phyloP scores from a whole-genome alignment of 2,329 filamentous ascomycete species.

The Plectosphaerella sp. region DNA sequence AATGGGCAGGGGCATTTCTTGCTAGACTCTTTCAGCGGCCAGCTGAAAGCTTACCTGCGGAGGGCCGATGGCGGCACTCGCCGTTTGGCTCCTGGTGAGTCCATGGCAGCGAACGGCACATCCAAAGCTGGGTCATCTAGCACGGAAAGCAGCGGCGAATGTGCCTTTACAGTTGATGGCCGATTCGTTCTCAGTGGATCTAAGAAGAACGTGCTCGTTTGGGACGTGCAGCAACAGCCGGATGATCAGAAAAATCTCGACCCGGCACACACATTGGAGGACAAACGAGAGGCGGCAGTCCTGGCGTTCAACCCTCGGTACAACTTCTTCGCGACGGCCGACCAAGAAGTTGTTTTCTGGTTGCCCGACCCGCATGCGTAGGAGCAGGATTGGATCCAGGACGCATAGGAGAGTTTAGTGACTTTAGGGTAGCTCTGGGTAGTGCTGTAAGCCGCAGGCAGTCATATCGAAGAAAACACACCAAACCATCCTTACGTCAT shows the following conservation, averaged over 20 bases:
- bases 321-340: slow-evolving; percentile 87
- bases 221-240: slow-evolving; percentile 67
- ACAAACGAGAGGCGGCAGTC: slow-evolving; percentile 65
- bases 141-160: slow-evolving; percentile 66
- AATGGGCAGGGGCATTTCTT: slow-evolving; percentile 83
- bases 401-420: too few relatives aligned
- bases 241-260: slow-evolving; percentile 55
- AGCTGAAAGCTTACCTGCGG: slow-evolving; percentile 68
- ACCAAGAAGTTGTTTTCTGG: slow-evolving; percentile 80
- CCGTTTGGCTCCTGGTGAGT: slow-evolving; percentile 50
- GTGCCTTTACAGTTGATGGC: slow-evolving; percentile 85
- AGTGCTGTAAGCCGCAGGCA: too few relatives aligned
- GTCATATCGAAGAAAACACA: too few relatives aligned
- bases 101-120: slow-evolving; percentile 27
- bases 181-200: slow-evolving; percentile 82
- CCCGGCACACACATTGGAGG: slow-evolving; percentile 60
- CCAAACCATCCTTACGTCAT: too few relatives aligned
- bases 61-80: slow-evolving; percentile 50
- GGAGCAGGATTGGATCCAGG: slow-evolving; percentile 3
- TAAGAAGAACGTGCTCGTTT: slow-evolving; percentile 71
- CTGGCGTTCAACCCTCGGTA: slow-evolving; percentile 86
- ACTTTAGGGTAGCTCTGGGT: too few relatives aligned
- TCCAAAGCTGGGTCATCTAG: slow-evolving; percentile 37
- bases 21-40: slow-evolving; percentile 87
- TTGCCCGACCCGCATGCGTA: slow-evolving; percentile 61